phyloP scores from a whole-genome alignment of 164 flowering plant species.

The Cinnamomum micranthum region DNA sequence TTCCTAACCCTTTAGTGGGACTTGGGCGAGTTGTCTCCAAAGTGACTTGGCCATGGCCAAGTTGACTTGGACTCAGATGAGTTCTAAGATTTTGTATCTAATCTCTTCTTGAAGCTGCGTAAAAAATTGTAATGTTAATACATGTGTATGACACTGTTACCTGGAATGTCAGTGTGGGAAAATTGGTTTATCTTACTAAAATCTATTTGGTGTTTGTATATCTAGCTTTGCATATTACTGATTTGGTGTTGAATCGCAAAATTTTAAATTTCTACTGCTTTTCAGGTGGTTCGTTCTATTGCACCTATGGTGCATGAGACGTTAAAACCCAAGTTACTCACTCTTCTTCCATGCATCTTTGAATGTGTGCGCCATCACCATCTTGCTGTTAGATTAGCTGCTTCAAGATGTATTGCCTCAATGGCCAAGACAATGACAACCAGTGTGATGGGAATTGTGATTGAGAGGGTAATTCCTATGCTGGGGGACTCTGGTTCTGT shows the following conservation, averaged over 20 bases:
- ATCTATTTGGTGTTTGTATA: too few relatives aligned
- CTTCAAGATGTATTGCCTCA: constrained; percentile 90
- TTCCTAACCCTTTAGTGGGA: too few relatives aligned
- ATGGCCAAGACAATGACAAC: constrained; percentile 84
- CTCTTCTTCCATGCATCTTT: constrained; percentile 86
- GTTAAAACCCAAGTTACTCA: constrained; percentile 56
- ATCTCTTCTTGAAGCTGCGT: too few relatives aligned
- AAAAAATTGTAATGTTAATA: too few relatives aligned
- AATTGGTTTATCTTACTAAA: too few relatives aligned
- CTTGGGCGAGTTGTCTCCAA: too few relatives aligned
- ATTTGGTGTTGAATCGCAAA: not conserved
- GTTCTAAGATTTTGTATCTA: too few relatives aligned
- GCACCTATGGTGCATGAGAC: constrained; percentile 66
- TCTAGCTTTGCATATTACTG: not conserved
- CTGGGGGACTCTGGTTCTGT: constrained; percentile 65
- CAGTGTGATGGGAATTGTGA: constrained; percentile 74
- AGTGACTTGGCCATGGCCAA: too few relatives aligned
- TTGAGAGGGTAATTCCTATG: constrained; percentile 83
- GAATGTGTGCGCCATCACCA: constrained; percentile 76
- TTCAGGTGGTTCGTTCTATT: constrained; percentile 81
- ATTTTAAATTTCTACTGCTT: not conserved
- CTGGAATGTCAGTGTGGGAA: too few relatives aligned
- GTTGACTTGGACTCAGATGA: too few relatives aligned
- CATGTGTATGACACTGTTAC: too few relatives aligned
- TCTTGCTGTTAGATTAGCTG: constrained; percentile 92